Base-by-base conservation (phyloP, 1,284 basidiomycete genomes). In the Ganoderma resinaceum region DNA sequence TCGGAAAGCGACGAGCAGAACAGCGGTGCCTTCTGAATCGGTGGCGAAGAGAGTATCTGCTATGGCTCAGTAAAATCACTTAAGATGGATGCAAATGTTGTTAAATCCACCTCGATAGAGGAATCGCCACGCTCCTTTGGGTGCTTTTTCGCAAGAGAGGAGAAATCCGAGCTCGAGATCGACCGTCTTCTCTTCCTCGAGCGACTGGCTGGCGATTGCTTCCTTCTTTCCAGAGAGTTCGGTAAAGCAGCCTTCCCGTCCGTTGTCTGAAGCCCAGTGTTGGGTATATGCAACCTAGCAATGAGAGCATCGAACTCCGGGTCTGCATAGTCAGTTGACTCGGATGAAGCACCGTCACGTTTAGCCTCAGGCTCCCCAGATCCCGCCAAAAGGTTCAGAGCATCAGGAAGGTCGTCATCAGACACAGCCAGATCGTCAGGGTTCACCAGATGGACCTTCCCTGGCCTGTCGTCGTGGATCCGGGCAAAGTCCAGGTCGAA, bases 401-500 rank as follows among this genome's bases (percentile, higher is more conserved):
- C 76, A 26, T 83, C 82, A 0, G 87, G 86, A 20, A 89, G 78
- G 43, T 86, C 85, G 60, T 83, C 81, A 33, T 80, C 79, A 52
- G 75, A 72, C 53, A 79, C 78, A 33, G 74, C 72, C 14, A 76
- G 52, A 62, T 76, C 75, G 57, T 67, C 33, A 14, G 67, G 52
- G 8, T 72, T 71, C 8, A 31, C 67, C 52, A 75, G 66, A 31
- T 70, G 52, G 18, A 35, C n/a, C 7, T 57, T 59, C 63, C 75
- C 66, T 29, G 72, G 71, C 40, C 72, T 71, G 35, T 78, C 76
- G 52, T 85, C 81, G 2, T 33, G 18, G 63, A 91, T 73, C 52
- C 84, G 81, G 7, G 84, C 77, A 62, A 91, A 84, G 61, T 87
- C 79, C n/a, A 91, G 70, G 68, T 87, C 81, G 70, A 89, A 89